Percentiles rank a stretch among this genome's conserved stretches.
These are phyloP conservation scores for Aschersonia sp. DNA, from an alignment of 2,329 filamentous ascomycete species.

Conservation along the genomic window DNA sequence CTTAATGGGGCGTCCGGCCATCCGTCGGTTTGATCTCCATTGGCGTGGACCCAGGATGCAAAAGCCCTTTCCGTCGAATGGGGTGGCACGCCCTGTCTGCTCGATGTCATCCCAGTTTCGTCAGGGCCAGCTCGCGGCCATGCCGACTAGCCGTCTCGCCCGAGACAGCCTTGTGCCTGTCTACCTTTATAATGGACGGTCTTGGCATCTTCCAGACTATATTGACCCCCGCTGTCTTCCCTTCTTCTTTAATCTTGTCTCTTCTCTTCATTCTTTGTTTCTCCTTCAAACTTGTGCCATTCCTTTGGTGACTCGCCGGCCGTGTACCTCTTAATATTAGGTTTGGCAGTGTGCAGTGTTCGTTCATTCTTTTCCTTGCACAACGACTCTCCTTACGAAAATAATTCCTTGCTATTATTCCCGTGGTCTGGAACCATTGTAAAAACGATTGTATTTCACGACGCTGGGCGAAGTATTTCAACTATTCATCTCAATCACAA, in stretches of 20 bases:
- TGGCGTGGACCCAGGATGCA: no score
- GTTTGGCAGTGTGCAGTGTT: constrained; percentile 10
- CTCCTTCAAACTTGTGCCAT: constrained; percentile 5
- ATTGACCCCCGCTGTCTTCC: constrained; percentile 14
- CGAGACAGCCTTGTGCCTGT: constrained; percentile 7
- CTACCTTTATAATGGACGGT: constrained; percentile 20
- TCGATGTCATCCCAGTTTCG: constrained; percentile 1
- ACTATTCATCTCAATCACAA: background rate
- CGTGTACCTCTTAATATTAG: constrained; percentile 14
- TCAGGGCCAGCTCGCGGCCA: constrained; percentile 9
- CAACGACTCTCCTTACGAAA: background rate
- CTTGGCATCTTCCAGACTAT: constrained; percentile 22
- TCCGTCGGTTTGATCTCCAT: no score
- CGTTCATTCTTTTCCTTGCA: constrained; percentile 14
- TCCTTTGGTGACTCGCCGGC: constrained; percentile 1
- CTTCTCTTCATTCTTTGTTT: constrained; percentile 19
- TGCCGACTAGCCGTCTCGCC: constrained; percentile 16
- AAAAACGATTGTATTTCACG: background rate
- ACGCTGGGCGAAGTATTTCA: no score
- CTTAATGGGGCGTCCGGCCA: no score
- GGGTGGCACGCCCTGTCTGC: background rate
- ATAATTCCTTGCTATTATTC: background rate
- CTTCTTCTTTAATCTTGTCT: constrained; percentile 10
- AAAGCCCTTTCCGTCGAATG: no score
- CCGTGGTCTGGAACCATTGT: constrained; percentile 7